A percentile compares a stretch with the other conserved stretches of the same genome.
These are phyloP conservation scores for Xylariaceae sp. DNA, from an alignment of 2,329 filamentous ascomycete species.

Conservation along the genomic window DNA sequence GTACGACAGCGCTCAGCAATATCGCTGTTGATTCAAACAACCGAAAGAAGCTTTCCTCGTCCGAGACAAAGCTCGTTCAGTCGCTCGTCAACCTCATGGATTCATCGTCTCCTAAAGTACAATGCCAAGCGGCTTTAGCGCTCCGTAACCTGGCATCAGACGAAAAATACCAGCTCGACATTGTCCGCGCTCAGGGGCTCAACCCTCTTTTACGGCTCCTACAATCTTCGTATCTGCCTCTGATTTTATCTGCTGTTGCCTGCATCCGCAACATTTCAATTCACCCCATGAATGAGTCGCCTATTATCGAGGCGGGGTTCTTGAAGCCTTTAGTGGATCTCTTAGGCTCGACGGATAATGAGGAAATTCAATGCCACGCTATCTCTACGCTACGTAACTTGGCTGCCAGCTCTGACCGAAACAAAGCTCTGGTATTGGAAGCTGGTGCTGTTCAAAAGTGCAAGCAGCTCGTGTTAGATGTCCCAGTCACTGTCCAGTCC, in stretches of 20 bases:
- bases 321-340: conserved; percentile 90
- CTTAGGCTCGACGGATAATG: conserved; percentile 91
- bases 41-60: conserved; percentile 83
- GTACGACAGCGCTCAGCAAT: conserved; percentile 96
- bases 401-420: conserved; percentile 92
- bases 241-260: conserved; percentile 94
- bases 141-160: conserved; percentile 94
- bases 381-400: conserved; percentile 95
- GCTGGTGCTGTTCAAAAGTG: conserved; percentile 97
- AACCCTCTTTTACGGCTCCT: conserved; percentile 81
- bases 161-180: conserved; percentile 97
- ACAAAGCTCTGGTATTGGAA: conserved; percentile 96
- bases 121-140: conserved; percentile 93
- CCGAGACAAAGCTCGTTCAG: conserved; percentile 86
- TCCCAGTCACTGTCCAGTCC: conserved; percentile 90
- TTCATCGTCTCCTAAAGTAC: conserved; percentile 93
- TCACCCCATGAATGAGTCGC: conserved; percentile 94
- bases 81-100: conserved; percentile 96
- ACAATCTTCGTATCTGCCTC: conserved; percentile 90
- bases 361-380: conserved; percentile 98
- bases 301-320: conserved; percentile 97
- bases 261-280: conserved; percentile 99
- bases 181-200: conserved; percentile 84
- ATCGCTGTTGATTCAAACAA: conserved; percentile 94
- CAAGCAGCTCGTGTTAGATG: conserved; percentile 91